phyloP scores from a whole-genome alignment of 1,284 basidiomycete genomes.

The Anthracocystis panici-leucophaei region DNA sequence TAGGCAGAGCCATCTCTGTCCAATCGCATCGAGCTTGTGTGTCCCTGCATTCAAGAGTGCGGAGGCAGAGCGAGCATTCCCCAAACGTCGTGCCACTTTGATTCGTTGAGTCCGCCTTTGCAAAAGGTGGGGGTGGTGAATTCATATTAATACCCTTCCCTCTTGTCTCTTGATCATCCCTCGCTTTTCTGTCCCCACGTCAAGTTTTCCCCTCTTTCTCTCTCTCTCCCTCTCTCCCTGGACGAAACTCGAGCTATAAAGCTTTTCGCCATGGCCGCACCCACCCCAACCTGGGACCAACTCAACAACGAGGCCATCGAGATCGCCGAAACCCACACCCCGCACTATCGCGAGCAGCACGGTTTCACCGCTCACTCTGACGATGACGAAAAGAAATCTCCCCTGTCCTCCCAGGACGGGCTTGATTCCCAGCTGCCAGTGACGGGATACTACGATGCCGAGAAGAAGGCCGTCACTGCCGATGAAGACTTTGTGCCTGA shows the following conservation, averaged over 20 bases:
- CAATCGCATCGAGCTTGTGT: slow-evolving; percentile 15
- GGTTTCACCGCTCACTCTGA: slow-evolving; percentile 20
- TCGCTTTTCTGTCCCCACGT: background rate
- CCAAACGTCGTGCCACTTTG: too few species aligned
- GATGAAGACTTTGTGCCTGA: slow-evolving; percentile 45
- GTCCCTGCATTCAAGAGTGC: background rate
- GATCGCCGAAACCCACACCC: slow-evolving; percentile 42
- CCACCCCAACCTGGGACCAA: slow-evolving; percentile 47
- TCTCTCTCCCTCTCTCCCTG: background rate
- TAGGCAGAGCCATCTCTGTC: slow-evolving; percentile 31
- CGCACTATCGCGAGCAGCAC: slow-evolving; percentile 43
- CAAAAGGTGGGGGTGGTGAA: too few species aligned
- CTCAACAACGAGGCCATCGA: slow-evolving; percentile 53
- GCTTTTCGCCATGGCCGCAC: slow-evolving; percentile 27
- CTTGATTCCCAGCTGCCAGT: slow-evolving; percentile 33
- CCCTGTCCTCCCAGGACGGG: slow-evolving; percentile 40
- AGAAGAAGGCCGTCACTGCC: slow-evolving; percentile 42
- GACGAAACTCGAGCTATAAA: slow-evolving; percentile 3
- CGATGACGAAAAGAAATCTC: slow-evolving; percentile 51
- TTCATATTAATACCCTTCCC: slow-evolving; percentile 25
- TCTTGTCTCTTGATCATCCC: background rate
- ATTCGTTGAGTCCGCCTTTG: too few species aligned
- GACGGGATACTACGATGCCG: slow-evolving; percentile 45
- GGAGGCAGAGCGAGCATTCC: too few species aligned
- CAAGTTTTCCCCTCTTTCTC: background rate